A percentile compares a stretch with the other conserved stretches of the same genome.
Conservation (phyloP, 768 basidiomycete genomes). For the Phaeotremella skinneri region DNA sequence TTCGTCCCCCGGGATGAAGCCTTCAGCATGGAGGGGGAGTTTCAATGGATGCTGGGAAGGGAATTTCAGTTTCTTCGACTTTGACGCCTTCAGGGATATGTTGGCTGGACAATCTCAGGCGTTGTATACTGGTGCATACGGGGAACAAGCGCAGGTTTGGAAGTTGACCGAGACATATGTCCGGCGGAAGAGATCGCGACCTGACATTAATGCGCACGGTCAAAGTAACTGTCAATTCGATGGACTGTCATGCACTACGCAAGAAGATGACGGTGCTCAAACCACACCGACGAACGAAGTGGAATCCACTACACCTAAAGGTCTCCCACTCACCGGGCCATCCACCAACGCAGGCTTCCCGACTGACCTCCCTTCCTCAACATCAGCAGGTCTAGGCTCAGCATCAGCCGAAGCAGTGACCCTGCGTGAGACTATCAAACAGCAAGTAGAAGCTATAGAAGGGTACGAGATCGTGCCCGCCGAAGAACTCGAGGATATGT, state of each 20-base stretch:
- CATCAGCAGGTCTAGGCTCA: conserved; percentile 22
- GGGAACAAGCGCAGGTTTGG: conserved; percentile 87
- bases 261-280: no score
- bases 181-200: conserved; percentile 15
- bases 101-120: conserved; percentile 59
- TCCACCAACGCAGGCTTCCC: conserved; percentile 40
- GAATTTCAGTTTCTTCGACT: conserved; percentile 64
- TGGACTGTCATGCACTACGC: no score
- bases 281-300: no score
- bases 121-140: conserved; percentile 71
- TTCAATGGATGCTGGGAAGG: conserved; percentile 50
- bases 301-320: no score
- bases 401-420: conserved; percentile 38
- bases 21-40: conserved; percentile 36
- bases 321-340: conserved; percentile 36
- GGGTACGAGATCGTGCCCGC: conserved; percentile 43
- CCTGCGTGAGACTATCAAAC: conserved; percentile 34
- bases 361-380: conserved; percentile 18
- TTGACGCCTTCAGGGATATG: conserved; percentile 63
- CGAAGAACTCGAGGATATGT: conserved; percentile 29
- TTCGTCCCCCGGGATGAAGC: conserved; percentile 39
- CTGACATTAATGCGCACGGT: no score
- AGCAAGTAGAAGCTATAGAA: conserved; percentile 36
- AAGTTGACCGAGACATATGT: conserved; percentile 57
- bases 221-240: no score